Evolutionary conservation across 495 filamentous ascomycete species (phyloP).

Genomic region (Tuber indicum): DNA sequence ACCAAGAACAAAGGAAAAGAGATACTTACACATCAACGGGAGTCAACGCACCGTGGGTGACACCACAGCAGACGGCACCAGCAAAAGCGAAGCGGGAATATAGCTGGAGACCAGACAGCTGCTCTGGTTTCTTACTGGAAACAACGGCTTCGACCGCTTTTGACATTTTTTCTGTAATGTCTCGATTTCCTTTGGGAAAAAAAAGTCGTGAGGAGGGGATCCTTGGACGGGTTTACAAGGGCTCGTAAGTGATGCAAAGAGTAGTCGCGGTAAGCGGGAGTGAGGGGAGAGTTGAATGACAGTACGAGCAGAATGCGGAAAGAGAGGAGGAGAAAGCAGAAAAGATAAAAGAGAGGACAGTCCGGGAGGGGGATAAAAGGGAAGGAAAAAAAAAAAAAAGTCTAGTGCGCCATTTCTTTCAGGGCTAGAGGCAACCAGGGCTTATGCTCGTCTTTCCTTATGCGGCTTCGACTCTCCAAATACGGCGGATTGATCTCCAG

Average conservation of each 20-base stretch:
- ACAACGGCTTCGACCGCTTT: constrained; percentile 35
- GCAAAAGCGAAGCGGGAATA: constrained; percentile 87
- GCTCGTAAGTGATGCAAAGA: neutral
- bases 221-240: neutral
- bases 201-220: constrained; percentile 17
- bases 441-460: neutral
- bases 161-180: constrained; percentile 22
- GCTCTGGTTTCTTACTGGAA: constrained; percentile 23
- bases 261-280: neutral
- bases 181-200: constrained; percentile 2
- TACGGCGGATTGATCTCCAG: neutral
- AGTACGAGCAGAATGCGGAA: neutral
- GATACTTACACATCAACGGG: constrained; percentile 90
- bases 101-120: constrained; percentile 51
- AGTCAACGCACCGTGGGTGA: constrained; percentile 87
- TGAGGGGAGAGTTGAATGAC: neutral
- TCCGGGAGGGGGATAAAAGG: neutral
- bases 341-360: neutral
- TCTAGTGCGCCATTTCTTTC: neutral
- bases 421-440: neutral
- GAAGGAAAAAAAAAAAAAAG: neutral
- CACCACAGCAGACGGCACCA: constrained; percentile 86
- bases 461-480: neutral
- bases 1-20: constrained; percentile 6
- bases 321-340: neutral